Conservation (phyloP, 2,329 filamentous ascomycete genomes). For the Dothistroma septosporum region DNA sequence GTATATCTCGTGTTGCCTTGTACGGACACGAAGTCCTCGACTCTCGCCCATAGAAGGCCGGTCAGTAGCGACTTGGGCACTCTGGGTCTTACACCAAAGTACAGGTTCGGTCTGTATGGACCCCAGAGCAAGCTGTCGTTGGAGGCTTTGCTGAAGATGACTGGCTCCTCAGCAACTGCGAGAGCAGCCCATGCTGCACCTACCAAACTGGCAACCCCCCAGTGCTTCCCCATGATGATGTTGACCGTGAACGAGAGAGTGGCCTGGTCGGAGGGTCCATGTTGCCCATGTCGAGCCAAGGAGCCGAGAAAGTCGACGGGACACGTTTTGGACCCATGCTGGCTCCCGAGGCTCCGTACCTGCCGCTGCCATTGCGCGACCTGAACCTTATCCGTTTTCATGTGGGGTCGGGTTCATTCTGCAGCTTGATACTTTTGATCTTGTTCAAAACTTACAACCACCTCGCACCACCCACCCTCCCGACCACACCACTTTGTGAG, state of each 20-base stretch:
- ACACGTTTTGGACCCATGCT: neutral
- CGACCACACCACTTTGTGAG: neutral
- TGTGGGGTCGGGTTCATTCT: neutral
- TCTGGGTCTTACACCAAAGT: slow-evolving; percentile 84
- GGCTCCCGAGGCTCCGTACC: neutral
- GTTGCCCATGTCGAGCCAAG: neutral
- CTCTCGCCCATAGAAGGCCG: slow-evolving; percentile 82
- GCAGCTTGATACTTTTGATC: neutral
- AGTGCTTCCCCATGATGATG: slow-evolving; percentile 23
- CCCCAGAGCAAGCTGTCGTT: slow-evolving; percentile 94
- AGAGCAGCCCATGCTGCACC: slow-evolving; percentile 22
- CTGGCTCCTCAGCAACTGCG: slow-evolving; percentile 18
- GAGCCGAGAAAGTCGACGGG: too few relatives aligned
- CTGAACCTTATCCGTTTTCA: neutral
- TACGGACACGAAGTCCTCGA: slow-evolving; percentile 71
- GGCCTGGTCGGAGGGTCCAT: neutral
- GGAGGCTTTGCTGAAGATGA: slow-evolving; percentile 43
- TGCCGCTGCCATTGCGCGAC: neutral
- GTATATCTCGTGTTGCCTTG: slow-evolving; percentile 84
- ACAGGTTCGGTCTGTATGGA: slow-evolving; percentile 87
- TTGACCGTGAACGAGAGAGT: neutral
- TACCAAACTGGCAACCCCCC: slow-evolving; percentile 23
- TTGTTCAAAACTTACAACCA: neutral
- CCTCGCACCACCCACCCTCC: neutral
- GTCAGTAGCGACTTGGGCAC: slow-evolving; percentile 76